Evolutionary conservation across 169 alveolate species (phyloP).

Genomic region (Eimeria necatrix): DNA sequence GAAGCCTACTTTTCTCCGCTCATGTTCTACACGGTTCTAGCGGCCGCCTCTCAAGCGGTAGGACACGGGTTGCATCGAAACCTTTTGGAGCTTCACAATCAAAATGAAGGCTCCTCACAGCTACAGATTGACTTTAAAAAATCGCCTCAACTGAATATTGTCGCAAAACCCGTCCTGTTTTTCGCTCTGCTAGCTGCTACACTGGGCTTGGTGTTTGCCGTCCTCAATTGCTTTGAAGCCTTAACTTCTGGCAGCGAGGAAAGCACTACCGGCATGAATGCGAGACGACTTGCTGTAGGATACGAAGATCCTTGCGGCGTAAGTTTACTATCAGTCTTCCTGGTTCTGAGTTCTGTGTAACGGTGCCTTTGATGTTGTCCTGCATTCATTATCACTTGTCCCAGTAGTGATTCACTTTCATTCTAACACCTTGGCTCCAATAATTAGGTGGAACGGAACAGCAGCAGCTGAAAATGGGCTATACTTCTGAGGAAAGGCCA

Average conservation of each 20-base stretch:
- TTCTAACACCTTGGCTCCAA: too few species aligned
- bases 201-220: background rate
- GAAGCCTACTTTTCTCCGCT: background rate
- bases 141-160: too few species aligned
- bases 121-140: background rate
- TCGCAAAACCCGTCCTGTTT: background rate
- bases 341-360: too few species aligned
- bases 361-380: too few species aligned
- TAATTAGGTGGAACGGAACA: too few species aligned
- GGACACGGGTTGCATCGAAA: background rate
- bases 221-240: background rate
- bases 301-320: background rate
- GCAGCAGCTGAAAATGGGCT: too few species aligned
- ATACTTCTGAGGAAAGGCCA: too few species aligned
- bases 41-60: slow-evolving; percentile 1
- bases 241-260: background rate
- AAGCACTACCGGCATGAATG: background rate
- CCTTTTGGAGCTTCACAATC: background rate
- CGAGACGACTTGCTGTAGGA: background rate
- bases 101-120: background rate
- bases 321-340: background rate
- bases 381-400: too few species aligned
- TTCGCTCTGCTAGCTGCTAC: background rate
- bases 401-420: too few species aligned
- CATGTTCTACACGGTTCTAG: slow-evolving; percentile 3